Percentiles rank a stretch among this genome's conserved stretches.
These are phyloP conservation scores for Beauveria sp. DNA, from an alignment of 2,329 filamentous ascomycete genomes.

Conservation along the genomic window DNA sequence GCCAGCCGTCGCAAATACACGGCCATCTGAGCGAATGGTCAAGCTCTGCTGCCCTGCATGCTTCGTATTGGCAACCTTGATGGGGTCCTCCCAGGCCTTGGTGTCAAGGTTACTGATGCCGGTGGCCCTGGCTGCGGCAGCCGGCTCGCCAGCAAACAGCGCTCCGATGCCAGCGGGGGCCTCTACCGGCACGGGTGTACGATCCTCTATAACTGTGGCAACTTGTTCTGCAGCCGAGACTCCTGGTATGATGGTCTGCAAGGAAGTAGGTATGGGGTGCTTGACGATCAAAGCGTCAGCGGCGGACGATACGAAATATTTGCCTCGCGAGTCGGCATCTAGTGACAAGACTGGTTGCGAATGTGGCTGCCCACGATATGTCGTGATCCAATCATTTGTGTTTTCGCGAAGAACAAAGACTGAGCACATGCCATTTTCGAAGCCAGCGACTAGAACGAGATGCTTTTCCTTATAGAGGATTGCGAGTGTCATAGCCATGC, in stretches of 20 bases:
- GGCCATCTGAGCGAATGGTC: constrained; percentile 67
- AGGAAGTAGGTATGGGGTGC: constrained; percentile 52
- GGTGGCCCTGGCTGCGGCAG: constrained; percentile 11
- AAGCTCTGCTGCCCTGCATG: constrained; percentile 87
- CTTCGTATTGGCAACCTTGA: constrained; percentile 65
- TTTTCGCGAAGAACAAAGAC: constrained; percentile 47
- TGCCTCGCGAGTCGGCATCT: constrained; percentile 40
- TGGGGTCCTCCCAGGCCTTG: constrained; percentile 36
- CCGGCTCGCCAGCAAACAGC: neutral
- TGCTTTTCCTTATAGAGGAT: constrained; percentile 44
- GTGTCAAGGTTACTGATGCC: neutral
- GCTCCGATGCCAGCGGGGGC: constrained; percentile 1
- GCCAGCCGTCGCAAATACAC: constrained; percentile 80
- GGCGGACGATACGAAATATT: constrained; percentile 68
- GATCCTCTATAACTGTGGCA: neutral
- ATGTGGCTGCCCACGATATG: constrained; percentile 63
- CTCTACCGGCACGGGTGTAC: neutral
- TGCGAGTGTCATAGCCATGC: constrained; percentile 83
- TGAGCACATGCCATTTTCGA: constrained; percentile 74
- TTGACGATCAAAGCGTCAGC: constrained; percentile 75
- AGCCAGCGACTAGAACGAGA: constrained; percentile 65
- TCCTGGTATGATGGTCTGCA: constrained; percentile 12
- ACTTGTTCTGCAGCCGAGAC: neutral
- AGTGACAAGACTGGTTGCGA: constrained; percentile 76
- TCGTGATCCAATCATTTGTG: constrained; percentile 35